Conservation (phyloP, 805 yeast species). For the Tetrapisispora arboricola region DNA sequence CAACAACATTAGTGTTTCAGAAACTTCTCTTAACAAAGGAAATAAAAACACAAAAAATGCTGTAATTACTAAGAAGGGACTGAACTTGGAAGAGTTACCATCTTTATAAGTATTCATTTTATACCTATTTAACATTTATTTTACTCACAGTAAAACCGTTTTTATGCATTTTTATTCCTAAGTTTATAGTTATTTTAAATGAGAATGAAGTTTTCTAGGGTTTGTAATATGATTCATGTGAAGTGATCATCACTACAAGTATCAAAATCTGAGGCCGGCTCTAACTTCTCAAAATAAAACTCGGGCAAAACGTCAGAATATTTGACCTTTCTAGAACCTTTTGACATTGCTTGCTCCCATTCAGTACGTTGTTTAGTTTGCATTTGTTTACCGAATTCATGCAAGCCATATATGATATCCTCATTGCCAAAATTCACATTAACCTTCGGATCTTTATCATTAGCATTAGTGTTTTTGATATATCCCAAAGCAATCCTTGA, state of each 20-base stretch:
- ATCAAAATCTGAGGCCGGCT: slow-evolving; percentile 2
- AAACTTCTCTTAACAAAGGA: background rate
- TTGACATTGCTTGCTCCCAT: slow-evolving; percentile 47
- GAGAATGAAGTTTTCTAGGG: too few relatives aligned
- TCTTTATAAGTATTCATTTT: background rate
- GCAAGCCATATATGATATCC: slow-evolving; percentile 48
- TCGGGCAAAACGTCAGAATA: slow-evolving; percentile 30
- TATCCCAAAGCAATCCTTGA: slow-evolving; percentile 43
- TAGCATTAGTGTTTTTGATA: slow-evolving; percentile 22
- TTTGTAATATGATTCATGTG: background rate
- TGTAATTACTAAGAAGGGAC: background rate
- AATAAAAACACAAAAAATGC: background rate
- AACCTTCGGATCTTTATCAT: background rate
- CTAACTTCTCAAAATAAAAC: slow-evolving; percentile 10
- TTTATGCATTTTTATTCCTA: too few relatives aligned
- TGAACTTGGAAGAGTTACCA: background rate
- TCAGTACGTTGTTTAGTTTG: slow-evolving; percentile 35
- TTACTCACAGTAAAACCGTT: background rate
- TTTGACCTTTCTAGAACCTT: slow-evolving; percentile 19
- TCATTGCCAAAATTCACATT: slow-evolving; percentile 35
- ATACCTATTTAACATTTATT: too few relatives aligned
- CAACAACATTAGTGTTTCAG: background rate
- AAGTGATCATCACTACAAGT: background rate
- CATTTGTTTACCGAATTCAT: slow-evolving; percentile 49
- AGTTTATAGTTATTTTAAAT: background rate